A percentile compares a stretch with the other conserved stretches of the same genome.
phyloP scores from a whole-genome alignment of 768 basidiomycete species.

The Chalciporus chontae region DNA sequence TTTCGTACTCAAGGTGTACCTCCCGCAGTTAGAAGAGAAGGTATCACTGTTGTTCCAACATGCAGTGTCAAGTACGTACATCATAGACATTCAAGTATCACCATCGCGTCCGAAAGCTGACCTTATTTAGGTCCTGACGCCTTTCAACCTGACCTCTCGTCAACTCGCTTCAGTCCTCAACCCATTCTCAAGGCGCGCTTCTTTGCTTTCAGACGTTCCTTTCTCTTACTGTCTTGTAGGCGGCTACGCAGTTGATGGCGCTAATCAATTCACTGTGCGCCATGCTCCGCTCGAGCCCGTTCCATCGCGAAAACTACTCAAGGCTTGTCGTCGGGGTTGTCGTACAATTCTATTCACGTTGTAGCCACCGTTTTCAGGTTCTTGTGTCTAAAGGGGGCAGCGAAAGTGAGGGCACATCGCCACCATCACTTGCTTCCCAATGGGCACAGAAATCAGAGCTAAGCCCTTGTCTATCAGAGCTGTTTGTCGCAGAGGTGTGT shows the following conservation, averaged over 20 bases:
- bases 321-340: constrained; percentile 91
- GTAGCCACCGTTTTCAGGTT: constrained; percentile 82
- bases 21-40: constrained; percentile 94
- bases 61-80: constrained; percentile 63
- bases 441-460: constrained; percentile 88
- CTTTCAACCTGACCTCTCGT: constrained; percentile 78
- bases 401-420: constrained; percentile 37
- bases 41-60: constrained; percentile 84
- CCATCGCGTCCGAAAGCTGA: neutral
- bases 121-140: constrained; percentile 66
- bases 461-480: constrained; percentile 65
- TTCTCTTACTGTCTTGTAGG: constrained; percentile 41
- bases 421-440: constrained; percentile 58
- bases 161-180: constrained; percentile 56
- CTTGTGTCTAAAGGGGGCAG: constrained; percentile 47
- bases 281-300: constrained; percentile 89
- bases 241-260: constrained; percentile 79
- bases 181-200: constrained; percentile 73
- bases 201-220: neutral
- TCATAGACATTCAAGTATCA: neutral
- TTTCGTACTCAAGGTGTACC: constrained; percentile 88
- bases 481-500: constrained; percentile 53
- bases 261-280: constrained; percentile 88
- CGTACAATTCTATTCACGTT: constrained; percentile 94
- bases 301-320: constrained; percentile 92